Conservation (phyloP, 306 rosid species). For the Geum urbanum region DNA sequence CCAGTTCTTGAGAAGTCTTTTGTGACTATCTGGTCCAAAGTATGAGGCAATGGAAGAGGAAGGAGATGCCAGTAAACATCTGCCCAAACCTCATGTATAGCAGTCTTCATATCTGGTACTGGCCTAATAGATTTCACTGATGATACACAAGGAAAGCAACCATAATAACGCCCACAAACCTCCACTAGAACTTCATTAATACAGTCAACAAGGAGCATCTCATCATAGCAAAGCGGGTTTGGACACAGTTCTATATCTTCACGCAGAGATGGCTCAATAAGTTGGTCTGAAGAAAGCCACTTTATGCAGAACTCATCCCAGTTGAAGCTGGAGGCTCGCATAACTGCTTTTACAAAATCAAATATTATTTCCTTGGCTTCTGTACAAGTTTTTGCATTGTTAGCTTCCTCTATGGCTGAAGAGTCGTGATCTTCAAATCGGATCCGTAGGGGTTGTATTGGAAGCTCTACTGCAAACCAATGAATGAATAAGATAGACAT, state of each 20-base stretch:
- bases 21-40: constrained; percentile 73
- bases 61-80: constrained; percentile 74
- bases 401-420: constrained; percentile 39
- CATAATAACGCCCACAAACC: constrained; percentile 51
- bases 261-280: constrained; percentile 55
- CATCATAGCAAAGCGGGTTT: constrained; percentile 51
- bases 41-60: constrained; percentile 58
- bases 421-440: constrained; percentile 61
- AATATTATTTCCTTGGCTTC: constrained; percentile 52
- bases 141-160: constrained; percentile 53
- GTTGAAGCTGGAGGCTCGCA: constrained; percentile 61
- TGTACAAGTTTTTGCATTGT: constrained; percentile 32
- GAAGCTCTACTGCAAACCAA: constrained; percentile 46
- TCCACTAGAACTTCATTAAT: constrained; percentile 64
- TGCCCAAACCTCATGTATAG: constrained; percentile 48
- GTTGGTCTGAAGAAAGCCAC: constrained; percentile 66
- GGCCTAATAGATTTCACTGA: constrained; percentile 45
- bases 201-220: constrained; percentile 64
- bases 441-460: constrained; percentile 47
- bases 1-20: constrained; percentile 70
- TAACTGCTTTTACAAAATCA: constrained; percentile 52
- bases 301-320: constrained; percentile 54
- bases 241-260: constrained; percentile 53
- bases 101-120: constrained; percentile 38
- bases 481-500: constrained; percentile 24